Evolutionary conservation across 352 stramenopile species (phyloP).

Genomic region (Aphanomyces stellatus): DNA sequence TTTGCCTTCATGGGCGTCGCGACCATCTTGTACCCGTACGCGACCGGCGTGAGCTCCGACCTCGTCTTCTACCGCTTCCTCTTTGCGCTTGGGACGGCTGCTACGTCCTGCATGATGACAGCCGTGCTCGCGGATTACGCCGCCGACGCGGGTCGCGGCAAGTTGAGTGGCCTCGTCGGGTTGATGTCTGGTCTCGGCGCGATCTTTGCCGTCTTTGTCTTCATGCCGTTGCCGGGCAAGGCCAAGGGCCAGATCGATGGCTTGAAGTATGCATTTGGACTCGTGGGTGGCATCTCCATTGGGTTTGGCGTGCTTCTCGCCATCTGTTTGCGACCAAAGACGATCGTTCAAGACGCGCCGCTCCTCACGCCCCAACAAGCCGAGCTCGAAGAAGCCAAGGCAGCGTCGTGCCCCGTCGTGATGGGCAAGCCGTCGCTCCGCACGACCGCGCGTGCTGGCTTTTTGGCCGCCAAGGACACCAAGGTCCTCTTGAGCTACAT

Average conservation of each 20-base stretch:
- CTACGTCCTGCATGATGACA: constrained; percentile 1
- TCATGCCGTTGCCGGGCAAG: background rate
- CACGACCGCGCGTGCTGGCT: background rate
- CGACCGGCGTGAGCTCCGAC: background rate
- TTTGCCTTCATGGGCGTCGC: background rate
- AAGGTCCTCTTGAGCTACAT: constrained; percentile 10
- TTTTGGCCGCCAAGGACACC: background rate
- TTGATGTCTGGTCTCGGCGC: background rate
- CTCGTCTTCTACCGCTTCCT: background rate
- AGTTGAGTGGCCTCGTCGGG: constrained; percentile 4
- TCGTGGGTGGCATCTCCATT: background rate
- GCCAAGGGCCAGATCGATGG: background rate
- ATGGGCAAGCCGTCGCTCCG: background rate
- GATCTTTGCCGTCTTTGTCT: background rate
- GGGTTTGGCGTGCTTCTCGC: background rate
- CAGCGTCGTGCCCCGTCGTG: too few species aligned
- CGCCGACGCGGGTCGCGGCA: background rate
- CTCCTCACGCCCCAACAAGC: background rate
- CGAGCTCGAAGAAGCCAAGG: too few species aligned
- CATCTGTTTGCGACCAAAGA: background rate
- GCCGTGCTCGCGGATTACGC: constrained; percentile 1
- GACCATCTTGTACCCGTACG: background rate
- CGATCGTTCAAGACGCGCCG: background rate
- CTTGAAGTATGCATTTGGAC: background rate
- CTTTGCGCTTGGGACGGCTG: background rate